Percentiles rank a stretch among this genome's conserved stretches.
Evolutionary conservation across 345 rosid species (phyloP).

Genomic region (Laguncularia racemosa): DNA sequence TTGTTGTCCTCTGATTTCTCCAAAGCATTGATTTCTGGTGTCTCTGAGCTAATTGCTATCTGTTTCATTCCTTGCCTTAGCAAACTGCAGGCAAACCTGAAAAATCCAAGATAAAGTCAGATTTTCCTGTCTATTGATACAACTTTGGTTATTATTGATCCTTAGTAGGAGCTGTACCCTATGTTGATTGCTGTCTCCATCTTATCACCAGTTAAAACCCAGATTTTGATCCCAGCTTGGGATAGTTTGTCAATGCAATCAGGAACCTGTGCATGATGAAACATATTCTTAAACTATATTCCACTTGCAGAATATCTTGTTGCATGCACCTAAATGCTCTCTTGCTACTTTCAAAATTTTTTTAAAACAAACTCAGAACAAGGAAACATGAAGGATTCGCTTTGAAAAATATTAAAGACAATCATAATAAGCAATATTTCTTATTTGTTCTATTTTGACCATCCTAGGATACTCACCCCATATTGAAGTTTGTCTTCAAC

Average conservation of each 20-base stretch:
- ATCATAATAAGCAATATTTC: no score
- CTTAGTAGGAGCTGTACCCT: slow-evolving; percentile 35
- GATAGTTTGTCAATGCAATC: slow-evolving; percentile 97
- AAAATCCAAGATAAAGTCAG: slow-evolving; percentile 11
- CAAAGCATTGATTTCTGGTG: slow-evolving; percentile 49
- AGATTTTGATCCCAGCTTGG: slow-evolving; percentile 89
- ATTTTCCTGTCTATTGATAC: slow-evolving; percentile 9
- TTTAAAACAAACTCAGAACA: no score
- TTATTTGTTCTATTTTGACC: neutral
- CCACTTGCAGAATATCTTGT: no score
- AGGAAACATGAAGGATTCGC: no score
- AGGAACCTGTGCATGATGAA: slow-evolving; percentile 58
- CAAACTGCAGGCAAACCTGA: slow-evolving; percentile 94
- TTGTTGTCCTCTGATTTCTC: slow-evolving; percentile 74
- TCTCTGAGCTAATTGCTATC: slow-evolving; percentile 72
- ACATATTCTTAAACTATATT: neutral
- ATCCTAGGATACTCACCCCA: slow-evolving; percentile 49
- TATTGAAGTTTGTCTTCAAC: slow-evolving; percentile 96
- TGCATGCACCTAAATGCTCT: no score
- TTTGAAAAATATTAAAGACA: no score
- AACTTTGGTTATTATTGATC: neutral
- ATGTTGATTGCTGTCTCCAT: slow-evolving; percentile 98
- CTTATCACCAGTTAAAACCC: slow-evolving; percentile 98
- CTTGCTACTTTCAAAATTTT: no score
- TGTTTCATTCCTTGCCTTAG: slow-evolving; percentile 94